phyloP scores from a whole-genome alignment of 1,284 basidiomycete genomes.

The Cystobasidium pallidum region DNA sequence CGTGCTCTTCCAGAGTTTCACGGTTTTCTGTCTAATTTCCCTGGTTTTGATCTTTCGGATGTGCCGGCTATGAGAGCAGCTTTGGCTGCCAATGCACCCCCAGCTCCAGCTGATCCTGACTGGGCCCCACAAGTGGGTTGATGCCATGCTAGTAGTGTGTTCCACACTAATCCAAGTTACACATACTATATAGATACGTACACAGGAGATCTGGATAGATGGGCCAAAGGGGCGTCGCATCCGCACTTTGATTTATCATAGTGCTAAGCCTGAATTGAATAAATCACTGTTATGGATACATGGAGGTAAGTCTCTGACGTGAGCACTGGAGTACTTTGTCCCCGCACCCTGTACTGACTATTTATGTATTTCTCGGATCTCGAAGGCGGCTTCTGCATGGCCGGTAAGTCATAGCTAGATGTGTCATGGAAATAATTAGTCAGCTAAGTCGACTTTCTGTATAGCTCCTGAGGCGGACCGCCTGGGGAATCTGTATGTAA shows the following conservation, averaged over 20 bases:
- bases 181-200: background rate
- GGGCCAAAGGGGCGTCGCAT: background rate
- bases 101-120: conserved; percentile 3
- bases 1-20: conserved; percentile 5
- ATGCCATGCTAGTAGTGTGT: too few relatives aligned
- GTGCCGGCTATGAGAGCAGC: conserved; percentile 1
- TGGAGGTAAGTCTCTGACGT: conserved; percentile 9
- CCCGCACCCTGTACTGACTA: too few relatives aligned
- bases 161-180: too few relatives aligned
- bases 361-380: too few relatives aligned
- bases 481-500: background rate
- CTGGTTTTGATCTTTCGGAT: background rate
- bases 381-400: background rate
- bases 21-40: background rate
- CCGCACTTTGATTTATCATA: background rate
- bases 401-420: background rate
- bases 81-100: background rate
- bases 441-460: background rate
- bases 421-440: background rate
- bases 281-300: conserved; percentile 6
- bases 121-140: conserved; percentile 2
- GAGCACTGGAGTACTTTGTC: too few relatives aligned
- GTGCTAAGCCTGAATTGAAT: background rate
- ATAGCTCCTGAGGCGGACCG: background rate
- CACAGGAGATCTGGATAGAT: background rate